These are phyloP conservation scores for Tetrahymena borealis DNA, from an alignment of 73 alveolate genomes.

Conservation along the genomic window DNA sequence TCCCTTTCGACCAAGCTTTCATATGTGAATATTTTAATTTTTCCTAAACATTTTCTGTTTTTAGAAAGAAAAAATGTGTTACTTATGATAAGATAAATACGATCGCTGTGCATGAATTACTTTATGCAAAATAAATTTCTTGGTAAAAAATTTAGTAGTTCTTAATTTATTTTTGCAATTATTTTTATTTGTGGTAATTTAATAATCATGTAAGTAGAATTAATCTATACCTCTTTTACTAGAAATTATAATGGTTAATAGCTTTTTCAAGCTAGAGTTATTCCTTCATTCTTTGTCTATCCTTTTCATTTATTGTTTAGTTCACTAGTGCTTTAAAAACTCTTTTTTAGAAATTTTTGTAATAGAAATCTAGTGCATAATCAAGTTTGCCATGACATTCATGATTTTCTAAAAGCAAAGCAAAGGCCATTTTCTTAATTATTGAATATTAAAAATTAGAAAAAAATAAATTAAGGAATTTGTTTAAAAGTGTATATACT, in stretches of 20 bases:
- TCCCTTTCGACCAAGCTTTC: neutral
- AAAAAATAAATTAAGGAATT: no score
- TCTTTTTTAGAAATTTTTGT: neutral
- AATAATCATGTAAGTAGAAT: neutral
- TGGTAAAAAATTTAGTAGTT: no score
- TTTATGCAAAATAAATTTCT: no score
- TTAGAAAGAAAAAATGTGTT: neutral
- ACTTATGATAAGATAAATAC: no score
- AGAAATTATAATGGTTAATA: neutral
- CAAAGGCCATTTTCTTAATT: neutral
- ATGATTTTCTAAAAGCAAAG: neutral
- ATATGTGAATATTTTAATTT: neutral
- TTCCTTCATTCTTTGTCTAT: neutral
- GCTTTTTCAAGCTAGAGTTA: neutral
- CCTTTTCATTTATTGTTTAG: neutral
- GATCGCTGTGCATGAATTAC: no score
- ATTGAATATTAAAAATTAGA: no score
- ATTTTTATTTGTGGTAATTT: neutral
- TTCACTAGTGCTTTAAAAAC: neutral
- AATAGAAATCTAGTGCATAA: neutral
- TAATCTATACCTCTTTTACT: neutral
- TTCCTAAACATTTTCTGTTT: neutral
- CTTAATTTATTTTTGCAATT: neutral
- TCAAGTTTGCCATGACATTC: neutral
- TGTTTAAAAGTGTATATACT: neutral